Evolutionary conservation across 2,329 filamentous ascomycete species (phyloP), one percentile per base, ranked within the genome.

Genomic region (Pseudofabraea citricarpa): DNA sequence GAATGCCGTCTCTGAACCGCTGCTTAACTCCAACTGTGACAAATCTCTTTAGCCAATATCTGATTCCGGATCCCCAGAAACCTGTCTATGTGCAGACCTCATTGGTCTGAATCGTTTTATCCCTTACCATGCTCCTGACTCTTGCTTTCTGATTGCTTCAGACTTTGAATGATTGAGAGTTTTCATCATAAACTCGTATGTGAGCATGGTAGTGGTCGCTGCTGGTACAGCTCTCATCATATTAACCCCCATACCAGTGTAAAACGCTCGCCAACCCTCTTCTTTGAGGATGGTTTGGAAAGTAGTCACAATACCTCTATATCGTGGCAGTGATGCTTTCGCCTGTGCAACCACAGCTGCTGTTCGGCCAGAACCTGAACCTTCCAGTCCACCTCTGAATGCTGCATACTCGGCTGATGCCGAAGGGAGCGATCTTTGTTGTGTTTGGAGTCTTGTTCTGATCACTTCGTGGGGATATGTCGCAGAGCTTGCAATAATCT

Each of bases 391-490:
- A 36, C 54, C 55, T 40, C 50, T 65, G 62, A 50, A 66, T 56
- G 48, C 75, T 74, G 42, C 68, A 68, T 73, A 82, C 75, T 55
- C 79, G 64, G 54, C 47, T 8, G 52, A 56, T 29, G 72, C 68
- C 6, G 76, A 73, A 1, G 75, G 73, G 18, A 77, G 69, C 4
- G 84, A 81, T 48, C 90, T 78, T 58, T 93, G 83, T 63, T 98
- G 93, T 2, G 93, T 98, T 66, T 98, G 93, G 44, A 98, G 70
- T 46, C 93, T 77, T 39, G 93, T 98, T 35, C 93, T 83, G 40
- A 98, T 83, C 15, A 98, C 93, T 67, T 98, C 93, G 62, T 98
- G 93, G 1, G 93, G 93, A 62, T 98, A 98, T 15, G 93, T 98
- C 7, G 90, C 87, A 38, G 88, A 93, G 62, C 90, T 96, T 24